Conservation (phyloP, 1,284 basidiomycete species). For the Cryptococcus deneoformans region DNA sequence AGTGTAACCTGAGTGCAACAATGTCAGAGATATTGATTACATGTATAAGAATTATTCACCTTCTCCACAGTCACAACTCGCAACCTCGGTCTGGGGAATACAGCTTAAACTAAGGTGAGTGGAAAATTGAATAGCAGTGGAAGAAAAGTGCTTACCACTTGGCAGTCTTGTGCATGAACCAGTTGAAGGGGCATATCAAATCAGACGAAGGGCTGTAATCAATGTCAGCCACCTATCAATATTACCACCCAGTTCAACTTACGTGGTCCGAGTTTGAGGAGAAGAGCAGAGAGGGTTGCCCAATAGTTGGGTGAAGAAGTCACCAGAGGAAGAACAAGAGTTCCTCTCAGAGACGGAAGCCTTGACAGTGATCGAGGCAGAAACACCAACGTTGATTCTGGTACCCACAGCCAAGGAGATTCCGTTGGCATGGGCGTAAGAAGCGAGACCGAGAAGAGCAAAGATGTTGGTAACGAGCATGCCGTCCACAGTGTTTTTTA, state of each 20-base stretch:
- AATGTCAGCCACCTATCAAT: neutral
- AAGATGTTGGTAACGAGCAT: constrained; percentile 14
- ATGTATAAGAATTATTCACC: constrained; percentile 8
- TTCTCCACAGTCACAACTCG: constrained; percentile 37
- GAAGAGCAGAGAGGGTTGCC: constrained; percentile 15
- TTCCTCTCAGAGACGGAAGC: constrained; percentile 5
- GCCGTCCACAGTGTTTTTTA: neutral
- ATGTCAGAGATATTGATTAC: constrained; percentile 2
- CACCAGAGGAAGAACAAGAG: constrained; percentile 12
- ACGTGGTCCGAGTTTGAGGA: constrained; percentile 11
- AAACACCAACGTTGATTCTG: constrained; percentile 17
- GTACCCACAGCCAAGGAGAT: constrained; percentile 2
- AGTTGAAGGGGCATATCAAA: constrained; percentile 18
- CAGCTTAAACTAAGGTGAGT: constrained; percentile 15
- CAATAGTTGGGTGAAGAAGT: constrained; percentile 13
- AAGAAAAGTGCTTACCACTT: constrained; percentile 13
- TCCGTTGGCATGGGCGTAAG: constrained; percentile 10
- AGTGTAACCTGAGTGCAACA: constrained; percentile 23
- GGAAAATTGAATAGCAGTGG: neutral
- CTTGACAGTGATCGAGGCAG: constrained; percentile 6
- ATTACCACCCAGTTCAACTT: neutral
- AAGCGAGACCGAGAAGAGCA: constrained; percentile 16
- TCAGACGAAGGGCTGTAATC: constrained; percentile 6
- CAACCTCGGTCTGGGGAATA: constrained; percentile 26
- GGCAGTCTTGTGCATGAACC: constrained; percentile 17